A percentile compares a stretch with the other conserved stretches of the same genome.
phyloP scores from a whole-genome alignment of 768 basidiomycete species.

The Russula sp. region DNA sequence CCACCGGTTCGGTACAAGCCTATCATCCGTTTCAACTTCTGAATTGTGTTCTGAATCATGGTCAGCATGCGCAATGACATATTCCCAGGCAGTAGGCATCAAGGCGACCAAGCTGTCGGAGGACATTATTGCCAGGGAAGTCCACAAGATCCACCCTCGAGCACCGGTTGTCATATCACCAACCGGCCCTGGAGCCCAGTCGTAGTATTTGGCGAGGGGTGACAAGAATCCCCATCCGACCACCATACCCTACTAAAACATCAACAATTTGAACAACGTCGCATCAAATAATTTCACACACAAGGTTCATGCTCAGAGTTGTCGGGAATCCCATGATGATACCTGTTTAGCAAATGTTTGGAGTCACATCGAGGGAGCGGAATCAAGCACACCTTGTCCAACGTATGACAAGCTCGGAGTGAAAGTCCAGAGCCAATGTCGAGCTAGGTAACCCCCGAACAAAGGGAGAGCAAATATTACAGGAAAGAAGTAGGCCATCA shows the following conservation, averaged over 20 bases:
- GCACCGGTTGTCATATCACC: slow-evolving; percentile 83
- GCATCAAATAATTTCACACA: slow-evolving; percentile 37
- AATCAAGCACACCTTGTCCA: slow-evolving; percentile 64
- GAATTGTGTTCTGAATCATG: slow-evolving; percentile 44
- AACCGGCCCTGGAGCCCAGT: slow-evolving; percentile 94
- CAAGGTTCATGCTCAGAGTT: slow-evolving; percentile 88
- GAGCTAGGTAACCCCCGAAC: slow-evolving; percentile 79
- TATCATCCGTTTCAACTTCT: slow-evolving; percentile 73
- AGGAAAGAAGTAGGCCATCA: slow-evolving; percentile 86
- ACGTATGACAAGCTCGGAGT: slow-evolving; percentile 90
- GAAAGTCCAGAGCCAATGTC: slow-evolving; percentile 90
- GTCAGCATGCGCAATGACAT: slow-evolving; percentile 35
- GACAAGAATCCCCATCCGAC: slow-evolving; percentile 94
- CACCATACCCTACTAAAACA: slow-evolving; percentile 74
- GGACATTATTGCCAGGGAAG: slow-evolving; percentile 92
- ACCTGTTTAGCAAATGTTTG: slow-evolving; percentile 43
- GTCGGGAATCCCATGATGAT: slow-evolving; percentile 99
- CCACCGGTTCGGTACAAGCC: slow-evolving; percentile 81
- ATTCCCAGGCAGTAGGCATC: slow-evolving; percentile 65
- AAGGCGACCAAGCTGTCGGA: slow-evolving; percentile 87
- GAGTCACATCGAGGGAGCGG: neutral
- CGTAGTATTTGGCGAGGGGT: slow-evolving; percentile 72
- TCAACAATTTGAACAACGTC: slow-evolving; percentile 16
- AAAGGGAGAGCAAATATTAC: slow-evolving; percentile 83
- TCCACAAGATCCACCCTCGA: slow-evolving; percentile 98